Evolutionary conservation across 306 rosid genomes (phyloP).

Genomic region (Vachellia collinsii): DNA sequence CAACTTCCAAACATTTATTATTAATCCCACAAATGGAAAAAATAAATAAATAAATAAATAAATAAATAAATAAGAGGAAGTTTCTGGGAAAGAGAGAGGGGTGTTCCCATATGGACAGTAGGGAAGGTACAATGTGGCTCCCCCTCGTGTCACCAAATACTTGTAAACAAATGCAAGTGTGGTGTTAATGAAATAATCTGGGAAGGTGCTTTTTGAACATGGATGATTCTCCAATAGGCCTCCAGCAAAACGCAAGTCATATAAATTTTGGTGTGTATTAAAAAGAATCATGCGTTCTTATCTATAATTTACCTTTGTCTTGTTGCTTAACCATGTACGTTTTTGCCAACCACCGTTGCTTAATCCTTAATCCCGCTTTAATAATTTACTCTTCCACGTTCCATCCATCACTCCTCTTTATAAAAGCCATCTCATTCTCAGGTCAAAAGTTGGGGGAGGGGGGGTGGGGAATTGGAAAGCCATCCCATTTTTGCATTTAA

Average conservation of each 20-base stretch:
- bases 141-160: constrained; percentile 22
- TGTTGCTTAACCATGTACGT: constrained; percentile 18
- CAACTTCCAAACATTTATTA: constrained; percentile 32
- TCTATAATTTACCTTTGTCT: constrained; percentile 28
- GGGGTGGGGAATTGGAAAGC: neutral
- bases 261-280: no score
- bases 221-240: no score
- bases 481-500: neutral
- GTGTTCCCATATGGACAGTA: constrained; percentile 38
- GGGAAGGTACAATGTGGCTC: constrained; percentile 22
- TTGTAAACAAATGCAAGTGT: neutral
- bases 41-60: neutral
- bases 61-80: constrained; percentile 4
- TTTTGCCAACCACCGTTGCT: neutral
- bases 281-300: constrained; percentile 28
- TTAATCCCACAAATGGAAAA: neutral
- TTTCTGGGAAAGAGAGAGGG: constrained; percentile 39
- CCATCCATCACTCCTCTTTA: no score
- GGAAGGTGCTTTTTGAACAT: no score
- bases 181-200: no score
- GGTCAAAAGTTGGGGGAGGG: neutral
- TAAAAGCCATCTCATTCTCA: neutral
- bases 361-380: neutral
- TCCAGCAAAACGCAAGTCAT: no score
- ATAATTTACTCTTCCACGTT: no score